These are phyloP conservation scores for Cordyceps javanica DNA, from an alignment of 2,329 filamentous ascomycete genomes.

Conservation along the genomic window DNA sequence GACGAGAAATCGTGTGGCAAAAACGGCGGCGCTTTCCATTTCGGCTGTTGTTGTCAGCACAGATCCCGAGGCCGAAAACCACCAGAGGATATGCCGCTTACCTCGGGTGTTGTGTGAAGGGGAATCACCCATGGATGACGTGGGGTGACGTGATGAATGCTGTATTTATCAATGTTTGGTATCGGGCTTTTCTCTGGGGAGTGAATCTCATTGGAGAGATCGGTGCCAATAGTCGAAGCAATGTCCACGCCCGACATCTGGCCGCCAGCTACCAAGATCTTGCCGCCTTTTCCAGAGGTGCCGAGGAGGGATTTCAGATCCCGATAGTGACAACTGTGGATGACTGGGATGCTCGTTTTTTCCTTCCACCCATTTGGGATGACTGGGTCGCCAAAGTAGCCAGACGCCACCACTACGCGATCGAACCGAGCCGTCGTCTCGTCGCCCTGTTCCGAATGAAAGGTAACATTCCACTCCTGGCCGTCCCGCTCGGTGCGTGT, in stretches of 20 bases:
- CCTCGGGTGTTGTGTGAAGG: conserved; percentile 45
- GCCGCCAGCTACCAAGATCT: conserved; percentile 69
- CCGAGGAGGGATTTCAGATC: conserved; percentile 44
- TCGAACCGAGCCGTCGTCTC: conserved; percentile 58
- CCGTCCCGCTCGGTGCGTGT: conserved; percentile 30
- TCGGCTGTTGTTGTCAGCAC: conserved; percentile 38
- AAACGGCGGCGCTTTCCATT: conserved; percentile 50
- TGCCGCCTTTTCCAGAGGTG: conserved; percentile 38
- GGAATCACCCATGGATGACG: conserved; percentile 69
- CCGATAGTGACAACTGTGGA: conserved; percentile 65
- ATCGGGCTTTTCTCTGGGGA: conserved; percentile 40
- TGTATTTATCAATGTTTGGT: conserved; percentile 41
- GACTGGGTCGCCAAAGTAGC: conserved; percentile 63
- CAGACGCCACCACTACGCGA: conserved; percentile 64
- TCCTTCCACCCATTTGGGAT: conserved; percentile 38
- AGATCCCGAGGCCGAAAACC: background rate
- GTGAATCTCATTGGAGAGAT: conserved; percentile 59
- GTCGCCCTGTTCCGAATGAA: conserved; percentile 28
- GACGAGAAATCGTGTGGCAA: conserved; percentile 66
- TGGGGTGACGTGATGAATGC: conserved; percentile 62
- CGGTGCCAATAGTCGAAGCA: conserved; percentile 63
- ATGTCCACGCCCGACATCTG: conserved; percentile 81
- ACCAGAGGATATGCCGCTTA: conserved; percentile 24
- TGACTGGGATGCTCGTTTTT: conserved; percentile 38
- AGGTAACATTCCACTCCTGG: conserved; percentile 36